Evolutionary conservation across 2,329 filamentous ascomycete genomes (phyloP).

Genomic region (Parasarocladium wereldwijsianum): DNA sequence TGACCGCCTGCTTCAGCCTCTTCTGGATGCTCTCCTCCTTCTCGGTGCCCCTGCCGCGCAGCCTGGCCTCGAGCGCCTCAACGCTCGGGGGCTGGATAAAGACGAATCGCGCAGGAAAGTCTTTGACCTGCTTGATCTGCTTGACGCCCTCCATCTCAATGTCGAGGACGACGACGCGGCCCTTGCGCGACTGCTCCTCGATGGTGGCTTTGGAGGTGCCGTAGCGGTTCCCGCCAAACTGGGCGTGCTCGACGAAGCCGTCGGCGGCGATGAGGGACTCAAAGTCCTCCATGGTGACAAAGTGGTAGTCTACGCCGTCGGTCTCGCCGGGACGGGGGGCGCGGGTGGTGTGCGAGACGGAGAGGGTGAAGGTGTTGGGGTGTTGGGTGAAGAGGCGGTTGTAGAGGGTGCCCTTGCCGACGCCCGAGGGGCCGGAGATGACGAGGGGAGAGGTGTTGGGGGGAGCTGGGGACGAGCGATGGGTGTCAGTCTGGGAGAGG

Average conservation of each 20-base stretch:
- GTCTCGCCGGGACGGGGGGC: slow-evolving; percentile 59
- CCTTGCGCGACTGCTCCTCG: slow-evolving; percentile 55
- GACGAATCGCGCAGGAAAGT: slow-evolving; percentile 62
- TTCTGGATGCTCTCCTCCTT: slow-evolving; percentile 56
- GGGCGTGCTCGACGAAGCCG: slow-evolving; percentile 74
- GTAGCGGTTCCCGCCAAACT: slow-evolving; percentile 77
- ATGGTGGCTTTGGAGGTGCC: slow-evolving; percentile 74
- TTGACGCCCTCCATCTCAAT: slow-evolving; percentile 98
- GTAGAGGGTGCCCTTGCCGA: slow-evolving; percentile 71
- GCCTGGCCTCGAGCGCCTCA: slow-evolving; percentile 56
- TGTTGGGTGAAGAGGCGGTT: slow-evolving; percentile 49
- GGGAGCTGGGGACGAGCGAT: slow-evolving; percentile 3
- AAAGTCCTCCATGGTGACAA: slow-evolving; percentile 52
- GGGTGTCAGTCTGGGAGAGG: no score
- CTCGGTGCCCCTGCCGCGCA: slow-evolving; percentile 67
- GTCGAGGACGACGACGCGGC: slow-evolving; percentile 68
- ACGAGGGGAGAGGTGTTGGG: slow-evolving; percentile 50
- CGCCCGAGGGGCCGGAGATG: slow-evolving; percentile 66
- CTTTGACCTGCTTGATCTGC: slow-evolving; percentile 70
- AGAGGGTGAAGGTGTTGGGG: slow-evolving; percentile 36
- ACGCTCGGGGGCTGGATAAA: slow-evolving; percentile 73
- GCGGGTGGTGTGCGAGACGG: slow-evolving; percentile 67
- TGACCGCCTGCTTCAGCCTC: slow-evolving; percentile 54
- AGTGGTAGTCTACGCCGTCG: slow-evolving; percentile 72
- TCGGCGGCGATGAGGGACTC: slow-evolving; percentile 48